phyloP scores from a whole-genome alignment of 805 yeast genomes.

The Cyberlindnera galapagoensis region DNA sequence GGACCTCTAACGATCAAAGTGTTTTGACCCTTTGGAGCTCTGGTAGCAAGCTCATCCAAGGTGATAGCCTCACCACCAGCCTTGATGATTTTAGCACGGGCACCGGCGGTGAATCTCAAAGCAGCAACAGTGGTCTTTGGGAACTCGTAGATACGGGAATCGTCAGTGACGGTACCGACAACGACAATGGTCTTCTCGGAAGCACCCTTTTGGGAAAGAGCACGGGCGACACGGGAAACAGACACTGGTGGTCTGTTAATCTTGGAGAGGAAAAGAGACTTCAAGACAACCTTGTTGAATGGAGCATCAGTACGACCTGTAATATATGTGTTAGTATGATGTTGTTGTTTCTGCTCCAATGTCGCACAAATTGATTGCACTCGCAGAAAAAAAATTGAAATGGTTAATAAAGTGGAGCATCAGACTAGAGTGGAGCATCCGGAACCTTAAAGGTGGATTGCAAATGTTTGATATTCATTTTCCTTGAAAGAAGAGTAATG shows the following conservation, averaged over 20 bases:
- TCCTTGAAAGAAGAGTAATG: no score
- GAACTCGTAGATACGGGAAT: conserved; percentile 85
- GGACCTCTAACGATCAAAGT: conserved; percentile 98
- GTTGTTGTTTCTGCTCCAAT: conserved; percentile 42
- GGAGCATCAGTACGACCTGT: conserved; percentile 97
- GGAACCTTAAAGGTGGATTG: no score
- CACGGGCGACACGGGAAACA: conserved; percentile 82
- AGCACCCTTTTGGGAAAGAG: conserved; percentile 78
- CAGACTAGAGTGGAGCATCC: no score
- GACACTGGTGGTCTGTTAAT: conserved; percentile 99
- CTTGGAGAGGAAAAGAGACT: conserved; percentile 94
- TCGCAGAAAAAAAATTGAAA: conserved; percentile 27
- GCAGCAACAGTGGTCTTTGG: conserved; percentile 99
- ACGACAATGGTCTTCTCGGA: conserved; percentile 90
- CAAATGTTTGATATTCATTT: no score
- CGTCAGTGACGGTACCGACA: conserved; percentile 99
- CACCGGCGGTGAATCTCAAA: conserved; percentile 98
- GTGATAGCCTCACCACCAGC: conserved; percentile 99
- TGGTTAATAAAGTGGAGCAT: not conserved
- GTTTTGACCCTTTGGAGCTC: conserved; percentile 99
- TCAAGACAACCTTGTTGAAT: conserved; percentile 97
- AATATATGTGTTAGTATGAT: conserved; percentile 30
- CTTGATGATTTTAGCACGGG: conserved; percentile 94
- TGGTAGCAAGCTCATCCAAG: conserved; percentile 96
- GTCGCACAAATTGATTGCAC: conserved; percentile 32